phyloP scores from a whole-genome alignment of 495 filamentous ascomycete species.

The Opeltia flavorubescens region DNA sequence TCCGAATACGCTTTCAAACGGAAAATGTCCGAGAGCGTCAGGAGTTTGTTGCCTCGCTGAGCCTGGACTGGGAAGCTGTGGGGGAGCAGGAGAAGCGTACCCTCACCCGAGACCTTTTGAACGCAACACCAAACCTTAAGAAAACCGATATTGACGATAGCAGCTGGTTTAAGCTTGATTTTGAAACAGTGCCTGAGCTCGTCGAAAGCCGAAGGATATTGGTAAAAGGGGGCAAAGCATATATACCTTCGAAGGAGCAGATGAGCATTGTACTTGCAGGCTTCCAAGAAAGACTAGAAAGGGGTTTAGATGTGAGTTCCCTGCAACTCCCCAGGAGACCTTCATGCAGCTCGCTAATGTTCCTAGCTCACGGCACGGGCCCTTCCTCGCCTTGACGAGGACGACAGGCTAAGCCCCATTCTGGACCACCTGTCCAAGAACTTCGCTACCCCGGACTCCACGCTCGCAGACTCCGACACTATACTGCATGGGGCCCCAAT shows the following conservation, averaged over 20 bases:
- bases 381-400: slow-evolving; percentile 86
- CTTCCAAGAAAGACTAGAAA: slow-evolving; percentile 64
- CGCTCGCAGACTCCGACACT: slow-evolving; percentile 48
- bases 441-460: slow-evolving; percentile 78
- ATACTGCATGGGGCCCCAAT: slow-evolving; percentile 53
- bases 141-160: slow-evolving; percentile 55
- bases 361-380: slow-evolving; percentile 68
- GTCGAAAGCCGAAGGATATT: slow-evolving; percentile 68
- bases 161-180: slow-evolving; percentile 88
- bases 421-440: slow-evolving; percentile 82
- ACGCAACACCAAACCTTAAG: slow-evolving; percentile 37
- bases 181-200: slow-evolving; percentile 81
- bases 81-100: slow-evolving; percentile 56
- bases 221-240: slow-evolving; percentile 70
- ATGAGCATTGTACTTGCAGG: slow-evolving; percentile 76
- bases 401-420: slow-evolving; percentile 89
- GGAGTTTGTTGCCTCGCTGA: slow-evolving; percentile 63
- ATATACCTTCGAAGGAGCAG: slow-evolving; percentile 78
- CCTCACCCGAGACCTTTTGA: slow-evolving; percentile 36
- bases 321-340: neutral
- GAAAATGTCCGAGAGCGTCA: slow-evolving; percentile 57
- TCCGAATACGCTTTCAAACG: slow-evolving; percentile 58
- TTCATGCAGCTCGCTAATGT: slow-evolving; percentile 13
- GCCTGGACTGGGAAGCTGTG: slow-evolving; percentile 71
- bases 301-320: slow-evolving; percentile 56